Evolutionary conservation across 2,329 filamentous ascomycete genomes (phyloP).

Genomic region (Aspergillus jensenii): DNA sequence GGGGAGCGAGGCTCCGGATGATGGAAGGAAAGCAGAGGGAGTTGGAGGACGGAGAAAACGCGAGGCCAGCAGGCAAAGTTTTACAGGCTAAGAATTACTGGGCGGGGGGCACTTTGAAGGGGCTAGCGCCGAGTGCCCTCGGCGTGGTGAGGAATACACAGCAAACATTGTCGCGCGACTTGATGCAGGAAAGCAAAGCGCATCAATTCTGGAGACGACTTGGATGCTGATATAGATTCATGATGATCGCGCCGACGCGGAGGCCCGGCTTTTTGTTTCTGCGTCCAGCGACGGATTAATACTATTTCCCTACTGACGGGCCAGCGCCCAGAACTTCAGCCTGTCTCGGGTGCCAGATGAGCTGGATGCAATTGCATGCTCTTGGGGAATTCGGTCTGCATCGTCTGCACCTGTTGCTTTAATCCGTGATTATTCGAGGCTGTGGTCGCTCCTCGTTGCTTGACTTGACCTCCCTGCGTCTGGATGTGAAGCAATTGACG

Average conservation of each 20-base stretch:
- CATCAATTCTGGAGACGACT: constrained; percentile 15
- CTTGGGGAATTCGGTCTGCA: neutral
- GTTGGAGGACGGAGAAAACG: constrained; percentile 28
- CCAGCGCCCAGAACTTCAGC: constrained; percentile 13
- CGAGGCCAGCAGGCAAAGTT: constrained; percentile 33
- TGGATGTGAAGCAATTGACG: constrained; percentile 15
- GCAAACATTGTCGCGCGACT: constrained; percentile 32
- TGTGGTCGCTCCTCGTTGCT: neutral
- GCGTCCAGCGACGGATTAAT: constrained; percentile 42
- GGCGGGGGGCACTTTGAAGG: constrained; percentile 34
- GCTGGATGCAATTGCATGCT: neutral
- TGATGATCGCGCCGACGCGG: constrained; percentile 36
- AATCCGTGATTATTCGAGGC: neutral
- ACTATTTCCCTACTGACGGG: constrained; percentile 36
- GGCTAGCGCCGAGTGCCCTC: constrained; percentile 34
- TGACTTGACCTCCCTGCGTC: neutral
- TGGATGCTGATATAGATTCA: constrained; percentile 27
- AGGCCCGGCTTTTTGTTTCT: constrained; percentile 44
- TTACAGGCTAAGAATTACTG: constrained; percentile 38
- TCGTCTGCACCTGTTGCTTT: neutral
- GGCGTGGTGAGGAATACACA: constrained; percentile 31
- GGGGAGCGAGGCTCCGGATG: constrained; percentile 35
- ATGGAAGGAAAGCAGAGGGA: constrained; percentile 18
- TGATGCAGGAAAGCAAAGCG: constrained; percentile 16
- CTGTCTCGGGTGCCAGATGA: neutral